phyloP scores from a whole-genome alignment of 108 stramenopile genomes.

The Hondaea fermentalgiana region DNA sequence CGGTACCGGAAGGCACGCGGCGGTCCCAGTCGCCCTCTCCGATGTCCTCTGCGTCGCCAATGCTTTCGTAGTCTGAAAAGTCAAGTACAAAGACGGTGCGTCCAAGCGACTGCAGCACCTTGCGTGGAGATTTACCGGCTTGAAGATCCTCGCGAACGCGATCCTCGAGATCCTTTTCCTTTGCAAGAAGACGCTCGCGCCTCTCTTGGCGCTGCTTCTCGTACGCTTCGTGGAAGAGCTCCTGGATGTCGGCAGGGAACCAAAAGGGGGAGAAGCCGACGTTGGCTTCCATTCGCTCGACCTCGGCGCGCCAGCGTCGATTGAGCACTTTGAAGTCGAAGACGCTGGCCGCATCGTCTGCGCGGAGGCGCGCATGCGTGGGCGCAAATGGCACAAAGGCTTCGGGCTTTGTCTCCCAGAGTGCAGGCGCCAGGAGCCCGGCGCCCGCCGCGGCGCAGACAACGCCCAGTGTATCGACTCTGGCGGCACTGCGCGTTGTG shows the following conservation, averaged over 20 bases:
- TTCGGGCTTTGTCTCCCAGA: neutral
- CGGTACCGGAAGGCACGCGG: neutral
- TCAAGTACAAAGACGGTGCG: neutral
- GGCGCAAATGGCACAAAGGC: neutral
- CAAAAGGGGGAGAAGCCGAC: neutral
- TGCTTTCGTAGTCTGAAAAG: neutral
- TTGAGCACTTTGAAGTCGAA: constrained; percentile 6
- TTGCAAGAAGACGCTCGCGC: neutral
- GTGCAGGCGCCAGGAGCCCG: neutral
- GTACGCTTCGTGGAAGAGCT: neutral
- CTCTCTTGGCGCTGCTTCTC: neutral
- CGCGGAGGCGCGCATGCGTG: neutral
- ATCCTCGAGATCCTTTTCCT: constrained; percentile 3
- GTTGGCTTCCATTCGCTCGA: neutral
- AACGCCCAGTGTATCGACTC: neutral
- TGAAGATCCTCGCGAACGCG: neutral
- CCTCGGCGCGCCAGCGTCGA: neutral
- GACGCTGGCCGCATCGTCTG: neutral
- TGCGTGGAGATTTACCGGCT: neutral
- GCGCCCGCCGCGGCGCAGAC: neutral
- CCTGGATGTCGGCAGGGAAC: neutral
- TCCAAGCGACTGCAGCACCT: neutral
- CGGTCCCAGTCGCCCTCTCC: neutral
- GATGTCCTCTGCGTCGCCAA: neutral
- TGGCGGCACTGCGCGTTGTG: neutral